phyloP scores from a whole-genome alignment of 345 rosid genomes.

The Melaleuca alternifolia region DNA sequence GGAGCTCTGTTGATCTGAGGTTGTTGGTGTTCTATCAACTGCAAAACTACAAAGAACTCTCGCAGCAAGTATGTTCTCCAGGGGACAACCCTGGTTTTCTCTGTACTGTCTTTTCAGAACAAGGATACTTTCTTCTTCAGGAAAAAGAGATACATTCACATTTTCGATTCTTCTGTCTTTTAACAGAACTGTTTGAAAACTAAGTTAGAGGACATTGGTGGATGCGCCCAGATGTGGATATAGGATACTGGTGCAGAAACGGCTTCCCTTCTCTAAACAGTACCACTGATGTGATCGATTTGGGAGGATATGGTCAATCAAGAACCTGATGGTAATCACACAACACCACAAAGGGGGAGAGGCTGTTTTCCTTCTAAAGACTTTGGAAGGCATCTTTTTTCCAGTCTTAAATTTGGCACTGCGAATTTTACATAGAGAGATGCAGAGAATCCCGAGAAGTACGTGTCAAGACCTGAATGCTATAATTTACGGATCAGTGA shows the following conservation, averaged over 20 bases:
- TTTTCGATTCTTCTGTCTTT: not conserved
- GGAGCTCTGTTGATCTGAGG: constrained; percentile 32
- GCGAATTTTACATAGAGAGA: not conserved
- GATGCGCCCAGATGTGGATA: not conserved
- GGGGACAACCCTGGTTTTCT: not conserved
- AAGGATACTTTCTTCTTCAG: not conserved
- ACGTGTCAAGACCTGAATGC: not conserved
- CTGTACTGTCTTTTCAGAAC: not conserved
- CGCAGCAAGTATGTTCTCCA: not conserved
- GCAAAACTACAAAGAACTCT: not conserved
- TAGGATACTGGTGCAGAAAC: not conserved
- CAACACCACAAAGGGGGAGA: not conserved
- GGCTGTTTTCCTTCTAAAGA: not conserved
- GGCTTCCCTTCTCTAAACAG: not conserved
- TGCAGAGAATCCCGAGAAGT: not conserved
- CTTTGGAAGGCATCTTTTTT: not conserved
- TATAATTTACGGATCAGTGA: not conserved
- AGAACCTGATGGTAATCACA: not conserved
- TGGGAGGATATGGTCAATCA: not conserved
- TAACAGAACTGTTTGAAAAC: not conserved
- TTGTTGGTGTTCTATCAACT: not conserved
- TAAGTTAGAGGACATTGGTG: not conserved
- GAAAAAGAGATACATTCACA: not conserved
- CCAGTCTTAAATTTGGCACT: not conserved
- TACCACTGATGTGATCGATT: not conserved